These are phyloP conservation scores for Amauroascus niger DNA, from an alignment of 2,329 filamentous ascomycete genomes.

Conservation along the genomic window DNA sequence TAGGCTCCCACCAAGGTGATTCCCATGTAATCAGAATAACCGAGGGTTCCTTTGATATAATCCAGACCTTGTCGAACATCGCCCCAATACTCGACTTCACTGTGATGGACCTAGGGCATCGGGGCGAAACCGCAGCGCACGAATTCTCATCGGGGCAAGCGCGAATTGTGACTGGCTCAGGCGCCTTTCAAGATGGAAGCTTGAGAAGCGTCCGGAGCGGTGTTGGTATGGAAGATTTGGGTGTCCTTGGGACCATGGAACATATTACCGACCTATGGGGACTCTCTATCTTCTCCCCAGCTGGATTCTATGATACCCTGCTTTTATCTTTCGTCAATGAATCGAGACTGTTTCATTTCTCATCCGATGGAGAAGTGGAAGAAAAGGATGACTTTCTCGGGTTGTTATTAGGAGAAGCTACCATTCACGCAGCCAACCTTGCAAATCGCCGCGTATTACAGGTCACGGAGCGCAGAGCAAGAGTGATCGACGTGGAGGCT, in stretches of 20 bases:
- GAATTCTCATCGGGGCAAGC: constrained; percentile 94
- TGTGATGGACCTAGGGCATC: constrained; percentile 90
- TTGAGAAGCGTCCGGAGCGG: constrained; percentile 85
- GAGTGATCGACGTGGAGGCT: constrained; percentile 47
- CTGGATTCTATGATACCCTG: constrained; percentile 52
- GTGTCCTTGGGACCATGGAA: constrained; percentile 68
- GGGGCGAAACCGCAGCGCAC: constrained; percentile 67
- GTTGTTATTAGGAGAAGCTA: constrained; percentile 58
- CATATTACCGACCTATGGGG: constrained; percentile 65
- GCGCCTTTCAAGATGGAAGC: constrained; percentile 79
- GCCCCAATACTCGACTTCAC: constrained; percentile 88
- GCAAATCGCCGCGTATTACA: constrained; percentile 59
- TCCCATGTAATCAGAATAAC: constrained; percentile 66
- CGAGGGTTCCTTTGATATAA: constrained; percentile 52
- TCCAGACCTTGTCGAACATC: constrained; percentile 74
- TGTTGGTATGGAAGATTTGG: constrained; percentile 80
- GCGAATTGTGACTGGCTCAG: constrained; percentile 83
- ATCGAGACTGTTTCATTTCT: constrained; percentile 73
- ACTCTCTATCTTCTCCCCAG: constrained; percentile 45
- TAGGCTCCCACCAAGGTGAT: constrained; percentile 88
- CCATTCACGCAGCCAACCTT: constrained; percentile 60
- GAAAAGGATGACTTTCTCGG: constrained; percentile 71
- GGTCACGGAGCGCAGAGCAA: constrained; percentile 56
- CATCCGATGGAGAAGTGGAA: constrained; percentile 65
- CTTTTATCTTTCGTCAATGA: constrained; percentile 73